Percentiles rank a stretch among this genome's conserved stretches.
Evolutionary conservation across 257 asterid species (phyloP).

Genomic region (Plectranthus barbatus): DNA sequence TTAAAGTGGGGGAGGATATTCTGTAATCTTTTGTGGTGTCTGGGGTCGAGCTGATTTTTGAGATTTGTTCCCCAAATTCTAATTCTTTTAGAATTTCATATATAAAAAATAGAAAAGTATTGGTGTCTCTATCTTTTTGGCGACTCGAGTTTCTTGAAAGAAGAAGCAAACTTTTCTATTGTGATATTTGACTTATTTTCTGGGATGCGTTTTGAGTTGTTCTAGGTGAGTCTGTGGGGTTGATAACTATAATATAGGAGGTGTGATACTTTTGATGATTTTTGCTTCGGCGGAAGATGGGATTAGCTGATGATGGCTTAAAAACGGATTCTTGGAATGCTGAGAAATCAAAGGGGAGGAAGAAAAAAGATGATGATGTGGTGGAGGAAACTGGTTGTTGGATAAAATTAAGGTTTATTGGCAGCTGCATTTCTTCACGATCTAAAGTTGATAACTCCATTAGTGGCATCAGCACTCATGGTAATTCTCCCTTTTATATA

Average conservation of each 20-base stretch:
- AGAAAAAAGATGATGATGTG: constrained; percentile 26
- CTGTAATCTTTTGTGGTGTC: constrained; percentile 11
- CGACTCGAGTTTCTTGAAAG: constrained; percentile 10
- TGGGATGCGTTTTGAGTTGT: constrained; percentile 31
- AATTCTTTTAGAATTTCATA: background rate
- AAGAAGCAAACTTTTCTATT: constrained; percentile 1
- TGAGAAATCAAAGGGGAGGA: constrained; percentile 34
- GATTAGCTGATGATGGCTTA: constrained; percentile 42
- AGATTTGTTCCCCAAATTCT: background rate
- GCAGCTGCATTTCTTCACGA: constrained; percentile 91
- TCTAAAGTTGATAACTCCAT: constrained; percentile 91
- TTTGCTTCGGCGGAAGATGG: constrained; percentile 51
- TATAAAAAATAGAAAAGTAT: background rate
- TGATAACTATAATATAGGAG: background rate
- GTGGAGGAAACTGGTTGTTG: constrained; percentile 64
- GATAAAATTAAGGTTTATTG: constrained; percentile 59
- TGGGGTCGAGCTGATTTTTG: constrained; percentile 15
- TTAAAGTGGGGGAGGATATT: constrained; percentile 14
- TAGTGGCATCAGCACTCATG: constrained; percentile 85
- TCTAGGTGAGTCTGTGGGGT: constrained; percentile 17
- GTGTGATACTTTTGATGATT: constrained; percentile 29
- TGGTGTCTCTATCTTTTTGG: background rate
- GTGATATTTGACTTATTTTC: constrained; percentile 26
- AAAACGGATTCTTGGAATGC: constrained; percentile 46
- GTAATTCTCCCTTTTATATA: constrained; percentile 27